A percentile compares a stretch with the other conserved stretches of the same genome.
Conservation (phyloP, 1,284 basidiomycete species). For the Pisolithus thermaeus region DNA sequence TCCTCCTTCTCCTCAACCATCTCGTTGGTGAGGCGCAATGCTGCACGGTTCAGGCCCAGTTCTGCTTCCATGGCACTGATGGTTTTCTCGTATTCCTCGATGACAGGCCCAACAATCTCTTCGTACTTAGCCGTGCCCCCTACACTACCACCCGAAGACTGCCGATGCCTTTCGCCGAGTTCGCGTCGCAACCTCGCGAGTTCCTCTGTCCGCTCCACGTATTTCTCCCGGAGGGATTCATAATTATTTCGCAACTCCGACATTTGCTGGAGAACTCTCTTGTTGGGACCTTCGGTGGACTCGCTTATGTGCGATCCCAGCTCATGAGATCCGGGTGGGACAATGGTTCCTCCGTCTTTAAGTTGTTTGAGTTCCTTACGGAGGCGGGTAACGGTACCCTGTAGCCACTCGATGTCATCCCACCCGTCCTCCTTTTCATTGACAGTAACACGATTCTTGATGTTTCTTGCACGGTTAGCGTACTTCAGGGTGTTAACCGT, state of each 20-base stretch:
- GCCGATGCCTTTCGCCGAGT: constrained; percentile 65
- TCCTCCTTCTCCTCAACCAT: constrained; percentile 87
- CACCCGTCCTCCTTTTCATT: constrained; percentile 97
- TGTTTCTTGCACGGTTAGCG: constrained; percentile 94
- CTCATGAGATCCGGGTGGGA: constrained; percentile 20
- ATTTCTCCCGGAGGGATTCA: constrained; percentile 78
- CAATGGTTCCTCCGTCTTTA: constrained; percentile 54
- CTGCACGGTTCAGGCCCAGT: constrained; percentile 84
- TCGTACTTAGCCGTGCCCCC: constrained; percentile 83
- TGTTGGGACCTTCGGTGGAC: constrained; percentile 52
- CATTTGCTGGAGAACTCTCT: constrained; percentile 72
- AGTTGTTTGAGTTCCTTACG: constrained; percentile 78
- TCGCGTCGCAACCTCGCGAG: constrained; percentile 73
- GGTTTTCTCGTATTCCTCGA: constrained; percentile 98
- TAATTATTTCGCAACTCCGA: constrained; percentile 77
- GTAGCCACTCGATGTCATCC: constrained; percentile 97
- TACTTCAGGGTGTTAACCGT: constrained; percentile 98
- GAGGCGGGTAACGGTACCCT: constrained; percentile 77
- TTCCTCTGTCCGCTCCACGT: constrained; percentile 82
- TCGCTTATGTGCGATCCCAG: constrained; percentile 26
- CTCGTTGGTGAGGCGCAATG: constrained; percentile 85
- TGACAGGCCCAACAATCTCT: constrained; percentile 95
- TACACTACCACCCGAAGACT: constrained; percentile 52
- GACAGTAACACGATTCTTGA: constrained; percentile 90
- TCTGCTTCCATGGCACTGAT: constrained; percentile 94